These are phyloP conservation scores for Termitomyces sp. DNA, from an alignment of 768 basidiomycete species.

Conservation along the genomic window DNA sequence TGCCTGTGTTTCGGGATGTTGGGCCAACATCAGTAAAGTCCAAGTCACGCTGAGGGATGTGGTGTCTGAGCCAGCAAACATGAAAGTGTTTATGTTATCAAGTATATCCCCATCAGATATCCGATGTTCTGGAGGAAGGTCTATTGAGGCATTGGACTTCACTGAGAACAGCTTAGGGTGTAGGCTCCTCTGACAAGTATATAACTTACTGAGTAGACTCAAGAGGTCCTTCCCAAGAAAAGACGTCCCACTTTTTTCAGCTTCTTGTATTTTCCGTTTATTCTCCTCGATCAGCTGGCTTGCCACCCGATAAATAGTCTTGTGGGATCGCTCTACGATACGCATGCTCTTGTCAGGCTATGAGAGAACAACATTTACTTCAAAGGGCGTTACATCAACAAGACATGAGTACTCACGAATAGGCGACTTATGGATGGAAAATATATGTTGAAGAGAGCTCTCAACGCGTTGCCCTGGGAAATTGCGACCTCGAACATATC, in stretches of 20 bases:
- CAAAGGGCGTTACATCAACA: background rate
- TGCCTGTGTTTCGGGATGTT: conserved; percentile 60
- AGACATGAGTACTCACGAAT: conserved; percentile 42
- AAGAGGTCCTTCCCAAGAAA: conserved; percentile 72
- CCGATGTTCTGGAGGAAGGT: conserved; percentile 61
- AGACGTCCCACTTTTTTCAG: conserved; percentile 42
- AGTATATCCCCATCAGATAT: conserved; percentile 88
- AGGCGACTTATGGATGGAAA: conserved; percentile 48
- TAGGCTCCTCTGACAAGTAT: background rate
- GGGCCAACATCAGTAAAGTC: conserved; percentile 73
- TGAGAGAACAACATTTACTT: background rate
- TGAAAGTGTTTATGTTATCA: conserved; percentile 82
- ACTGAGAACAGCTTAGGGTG: conserved; percentile 38
- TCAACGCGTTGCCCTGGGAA: conserved; percentile 43
- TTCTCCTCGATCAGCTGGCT: conserved; percentile 75
- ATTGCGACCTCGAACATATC: conserved; percentile 80
- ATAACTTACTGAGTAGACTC: conserved; percentile 62
- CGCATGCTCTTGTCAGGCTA: conserved; percentile 52
- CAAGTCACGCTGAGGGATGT: conserved; percentile 81
- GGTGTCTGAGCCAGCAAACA: conserved; percentile 89
- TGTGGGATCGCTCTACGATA: conserved; percentile 51
- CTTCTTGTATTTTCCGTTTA: conserved; percentile 65
- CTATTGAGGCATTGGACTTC: conserved; percentile 73
- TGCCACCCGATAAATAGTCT: conserved; percentile 65
- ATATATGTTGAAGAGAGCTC: conserved; percentile 50